Evolutionary conservation across 257 asterid genomes (phyloP).

Genomic region (Solanum gandarillasii): DNA sequence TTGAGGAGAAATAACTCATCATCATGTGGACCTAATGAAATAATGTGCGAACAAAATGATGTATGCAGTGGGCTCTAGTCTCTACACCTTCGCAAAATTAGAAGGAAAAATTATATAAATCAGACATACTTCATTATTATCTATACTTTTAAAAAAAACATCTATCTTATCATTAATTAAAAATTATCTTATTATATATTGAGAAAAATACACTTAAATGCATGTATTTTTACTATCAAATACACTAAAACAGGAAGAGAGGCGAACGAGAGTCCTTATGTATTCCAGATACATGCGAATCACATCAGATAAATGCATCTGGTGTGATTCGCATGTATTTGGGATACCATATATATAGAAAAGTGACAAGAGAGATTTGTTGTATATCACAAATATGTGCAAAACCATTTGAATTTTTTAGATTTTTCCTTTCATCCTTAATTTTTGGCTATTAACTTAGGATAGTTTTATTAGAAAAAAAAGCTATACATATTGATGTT

Average conservation of each 20-base stretch:
- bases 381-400: background rate
- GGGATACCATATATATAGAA: background rate
- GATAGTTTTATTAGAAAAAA: background rate
- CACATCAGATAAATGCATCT: too few relatives aligned
- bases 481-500: background rate
- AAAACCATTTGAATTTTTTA: background rate
- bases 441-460: background rate
- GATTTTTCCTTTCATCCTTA: background rate
- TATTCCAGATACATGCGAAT: fast-evolving
- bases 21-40: background rate
- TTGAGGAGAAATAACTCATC: background rate
- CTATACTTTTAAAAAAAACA: too few relatives aligned
- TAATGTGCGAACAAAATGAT: background rate
- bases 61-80: background rate
- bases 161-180: too few relatives aligned
- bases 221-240: too few relatives aligned
- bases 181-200: too few relatives aligned
- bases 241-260: too few relatives aligned
- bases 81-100: background rate
- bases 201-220: too few relatives aligned
- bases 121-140: too few relatives aligned
- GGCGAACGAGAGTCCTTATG: background rate
- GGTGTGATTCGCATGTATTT: background rate
- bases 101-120: too few relatives aligned
- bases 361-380: background rate